Evolutionary conservation across 352 stramenopile species (phyloP), one percentile per base, ranked within the genome.

Genomic region (Phytophthora citrophthora): DNA sequence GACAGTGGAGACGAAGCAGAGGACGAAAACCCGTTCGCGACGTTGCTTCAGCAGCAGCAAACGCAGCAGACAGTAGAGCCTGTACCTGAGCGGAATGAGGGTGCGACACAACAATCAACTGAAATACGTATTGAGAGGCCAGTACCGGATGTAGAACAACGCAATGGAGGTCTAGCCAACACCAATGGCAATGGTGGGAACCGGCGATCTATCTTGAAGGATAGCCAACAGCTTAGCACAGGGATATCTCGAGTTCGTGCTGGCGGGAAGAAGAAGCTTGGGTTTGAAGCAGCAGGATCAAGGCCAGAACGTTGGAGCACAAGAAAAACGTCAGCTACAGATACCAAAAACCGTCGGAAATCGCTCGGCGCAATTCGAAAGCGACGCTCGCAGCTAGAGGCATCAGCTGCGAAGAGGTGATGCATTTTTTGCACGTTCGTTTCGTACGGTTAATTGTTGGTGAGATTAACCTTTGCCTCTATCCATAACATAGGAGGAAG

Each of bases 1-100:
- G 64, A 80, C 13, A 73, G 65, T 8, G 77, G 50, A 16, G 59
- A 65, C 23, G 72, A 74, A 58, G 70, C 52, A 1, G 54, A 74
- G 12, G 60, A 74, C 15, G 59, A 78, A 49, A 91, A 92, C 54
- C 83, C 83, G 20, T 92, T 92, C 54, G 83, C 79, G 23, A 83
- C 77, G 13, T 56, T 92, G 15, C 36, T 92, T 18, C 68, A 83
- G 32, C 64, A 64, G 27, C 55, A 59, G 29, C 57, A 54, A 23
- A 47, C 24, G 1, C 56, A 49, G 12, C 29, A 40, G 23, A 24
- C 45, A 13, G n/a, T n/a, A 45, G 67, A 38, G 32, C 31, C 27
- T 32, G 26, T 13, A 45, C 38, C 38, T 46, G 32, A 61, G 2
- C 11, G n/a, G 16, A 38, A 56, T 4, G 24, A 44, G 5, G 12